Evolutionary conservation across 2,329 filamentous ascomycete species (phyloP).

Genomic region (Fusarium lateritium): DNA sequence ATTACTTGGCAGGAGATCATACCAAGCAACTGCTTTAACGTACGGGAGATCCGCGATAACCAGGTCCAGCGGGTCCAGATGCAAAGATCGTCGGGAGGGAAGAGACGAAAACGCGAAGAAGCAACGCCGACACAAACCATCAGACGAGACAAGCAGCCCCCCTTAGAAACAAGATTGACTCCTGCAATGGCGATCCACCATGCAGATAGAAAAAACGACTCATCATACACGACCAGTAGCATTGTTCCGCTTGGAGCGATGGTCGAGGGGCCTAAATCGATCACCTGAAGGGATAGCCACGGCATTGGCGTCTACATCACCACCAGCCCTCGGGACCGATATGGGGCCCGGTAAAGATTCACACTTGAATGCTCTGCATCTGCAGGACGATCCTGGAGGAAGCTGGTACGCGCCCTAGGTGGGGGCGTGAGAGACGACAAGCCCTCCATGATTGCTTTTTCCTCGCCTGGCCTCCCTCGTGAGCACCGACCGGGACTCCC

Average conservation of each 20-base stretch:
- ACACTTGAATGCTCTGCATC: neutral
- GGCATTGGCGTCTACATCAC: constrained; percentile 26
- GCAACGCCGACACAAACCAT: constrained; percentile 29
- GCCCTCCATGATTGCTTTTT: constrained; percentile 40
- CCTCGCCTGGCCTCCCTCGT: constrained; percentile 23
- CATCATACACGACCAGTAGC: constrained; percentile 24
- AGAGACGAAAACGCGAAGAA: constrained; percentile 47
- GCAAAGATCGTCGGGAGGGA: constrained; percentile 38
- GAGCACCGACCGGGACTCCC: constrained; percentile 10
- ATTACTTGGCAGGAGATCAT: constrained; percentile 26
- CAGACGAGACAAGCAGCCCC: constrained; percentile 13
- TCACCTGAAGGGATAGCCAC: constrained; percentile 33
- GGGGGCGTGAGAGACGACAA: constrained; percentile 29
- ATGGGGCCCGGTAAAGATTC: constrained; percentile 12
- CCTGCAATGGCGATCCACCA: constrained; percentile 30
- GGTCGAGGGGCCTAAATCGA: neutral
- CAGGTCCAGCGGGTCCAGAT: constrained; percentile 12
- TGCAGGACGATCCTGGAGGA: constrained; percentile 19
- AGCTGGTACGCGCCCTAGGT: constrained; percentile 17
- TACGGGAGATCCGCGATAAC: constrained; percentile 19
- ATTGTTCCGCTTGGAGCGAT: constrained; percentile 21
- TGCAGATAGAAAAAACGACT: constrained; percentile 35
- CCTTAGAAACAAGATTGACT: constrained; percentile 24
- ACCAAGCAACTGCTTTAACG: constrained; percentile 6
- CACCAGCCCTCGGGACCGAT: constrained; percentile 17